Evolutionary conservation across 805 yeast species (phyloP), one percentile per base, ranked within the genome.

Genomic region (Jamesozyma lodderae): DNA sequence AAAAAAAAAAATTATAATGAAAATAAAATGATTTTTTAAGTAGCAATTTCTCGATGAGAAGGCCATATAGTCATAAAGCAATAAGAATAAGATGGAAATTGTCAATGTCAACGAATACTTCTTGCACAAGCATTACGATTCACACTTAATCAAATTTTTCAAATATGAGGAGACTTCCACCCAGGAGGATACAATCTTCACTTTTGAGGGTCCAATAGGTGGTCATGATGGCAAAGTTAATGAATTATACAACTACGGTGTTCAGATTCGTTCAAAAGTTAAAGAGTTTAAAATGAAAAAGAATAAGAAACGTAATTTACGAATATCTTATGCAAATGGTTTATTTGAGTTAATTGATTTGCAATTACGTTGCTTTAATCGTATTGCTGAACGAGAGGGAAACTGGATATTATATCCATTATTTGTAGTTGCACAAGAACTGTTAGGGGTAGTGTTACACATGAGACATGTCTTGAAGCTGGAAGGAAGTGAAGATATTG

Each of bases 381-480:
- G 81, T 33, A 71, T 69, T 27, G 76, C 78, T 2, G 80, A 73
- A 37, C 50, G 58, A 6, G 73, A 74, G 48, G 60, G 69, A 3
- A 67, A 63, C 37, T 77, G 82, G 82, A 64, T 75, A 14, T 33
- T 42, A 10, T 43, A 38, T 20, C 52, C 53, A 17, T 33, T 55
- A 22, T 49, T 47, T 40, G 33, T 37, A 17, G 42, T 51, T 17
- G 53, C 54, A 15, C 23, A 37, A 18, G 53, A 26, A 42, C 41
- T 49, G 22, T 24, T 25, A 10, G 23, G 26, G 13, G 25, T 35
- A 11, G 14, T 19, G 11, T 15, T 18, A 8, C 13, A 38, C 6
- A 20, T 25, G 25, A 9, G 13, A 15, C 19, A 17, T 6, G 22
- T 17, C 38, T 39, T 32, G 31, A 36, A 14, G 14, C 5, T 35